A percentile compares a stretch with the other conserved stretches of the same genome.
phyloP scores from a whole-genome alignment of 441 rosid genomes.

The Gossypium armourianum region DNA sequence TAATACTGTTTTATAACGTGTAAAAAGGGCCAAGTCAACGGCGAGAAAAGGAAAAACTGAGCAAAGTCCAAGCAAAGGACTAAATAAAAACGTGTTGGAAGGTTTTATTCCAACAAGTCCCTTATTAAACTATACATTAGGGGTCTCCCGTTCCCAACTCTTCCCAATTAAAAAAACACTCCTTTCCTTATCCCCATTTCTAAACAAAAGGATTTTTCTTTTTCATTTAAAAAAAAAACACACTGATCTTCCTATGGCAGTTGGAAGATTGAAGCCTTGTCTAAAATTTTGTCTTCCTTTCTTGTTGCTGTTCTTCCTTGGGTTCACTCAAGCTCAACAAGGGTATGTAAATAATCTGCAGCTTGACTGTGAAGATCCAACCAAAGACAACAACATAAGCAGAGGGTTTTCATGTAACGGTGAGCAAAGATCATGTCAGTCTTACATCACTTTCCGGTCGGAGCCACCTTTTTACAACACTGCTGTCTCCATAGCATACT shows the following conservation, averaged over 20 bases:
- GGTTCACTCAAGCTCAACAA: constrained; percentile 34
- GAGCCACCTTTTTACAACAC: constrained; percentile 32
- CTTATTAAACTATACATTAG: neutral
- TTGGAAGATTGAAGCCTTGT: neutral
- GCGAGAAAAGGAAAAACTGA: too few species aligned
- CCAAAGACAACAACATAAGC: constrained; percentile 29
- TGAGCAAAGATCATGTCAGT: constrained; percentile 34
- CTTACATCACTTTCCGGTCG: constrained; percentile 72
- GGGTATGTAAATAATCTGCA: constrained; percentile 45
- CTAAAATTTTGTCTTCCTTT: neutral
- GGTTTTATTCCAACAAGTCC: neutral
- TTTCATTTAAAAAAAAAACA: neutral
- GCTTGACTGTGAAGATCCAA: constrained; percentile 24
- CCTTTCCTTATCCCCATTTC: neutral
- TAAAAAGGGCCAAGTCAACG: neutral
- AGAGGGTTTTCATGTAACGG: constrained; percentile 52
- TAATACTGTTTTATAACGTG: neutral
- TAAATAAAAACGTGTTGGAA: neutral
- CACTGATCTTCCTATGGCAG: neutral
- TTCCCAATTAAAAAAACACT: neutral
- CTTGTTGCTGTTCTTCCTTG: neutral
- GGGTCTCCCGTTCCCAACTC: neutral
- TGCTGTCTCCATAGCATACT: constrained; percentile 31
- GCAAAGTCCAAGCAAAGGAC: neutral
- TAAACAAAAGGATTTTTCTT: neutral